Evolutionary conservation across 495 filamentous ascomycete species (phyloP), one percentile per base, ranked within the genome.

Genomic region (Patellaria atrata): DNA sequence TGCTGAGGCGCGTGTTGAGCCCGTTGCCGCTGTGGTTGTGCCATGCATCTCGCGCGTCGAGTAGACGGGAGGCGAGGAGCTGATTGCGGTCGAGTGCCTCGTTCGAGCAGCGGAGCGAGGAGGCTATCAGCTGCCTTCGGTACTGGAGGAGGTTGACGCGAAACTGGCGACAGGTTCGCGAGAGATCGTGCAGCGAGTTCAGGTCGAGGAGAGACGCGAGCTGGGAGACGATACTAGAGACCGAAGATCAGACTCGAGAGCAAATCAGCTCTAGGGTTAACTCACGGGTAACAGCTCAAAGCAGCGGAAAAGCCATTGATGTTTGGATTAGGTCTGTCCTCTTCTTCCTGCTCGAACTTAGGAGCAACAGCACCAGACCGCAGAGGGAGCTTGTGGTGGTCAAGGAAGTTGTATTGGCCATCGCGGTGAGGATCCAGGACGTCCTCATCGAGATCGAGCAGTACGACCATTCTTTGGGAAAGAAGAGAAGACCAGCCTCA

Each of bases 211-310:
- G 63, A 18, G 70, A 68, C 18, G 78, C 75, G 35, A 94, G 70
- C 39, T 75, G 69, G 41, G 70, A 74, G 54, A 80, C 69, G 44
- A 94, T 75, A 40, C 85, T 91, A 60, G 40, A 8, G 19, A 13
- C 21, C 27, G 26, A 37, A 32, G n/a, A 25, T 41, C 27, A 38
- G 33, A 35, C 46, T 38, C 35, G 27, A 22, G 35, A 26, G 30
- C 30, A 34, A 24, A 18, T 35, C 35, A 30, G 36, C 38, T 36
- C 26, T 43, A 17, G 30, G 35, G 38, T 41, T 41, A 21, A 55
- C 69, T 56, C 64, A 94, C 85, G 85, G 85, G 68, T 94, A 94
- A 61, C 82, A 89, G 45, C 75, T 75, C 59, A 94, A 63, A 43
- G 80, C 77, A 50, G 71, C 67, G 20, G 82, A 79, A 61, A 87